These are phyloP conservation scores for Venturiaceae sp. DNA, from an alignment of 2,329 filamentous ascomycete species.

Conservation along the genomic window DNA sequence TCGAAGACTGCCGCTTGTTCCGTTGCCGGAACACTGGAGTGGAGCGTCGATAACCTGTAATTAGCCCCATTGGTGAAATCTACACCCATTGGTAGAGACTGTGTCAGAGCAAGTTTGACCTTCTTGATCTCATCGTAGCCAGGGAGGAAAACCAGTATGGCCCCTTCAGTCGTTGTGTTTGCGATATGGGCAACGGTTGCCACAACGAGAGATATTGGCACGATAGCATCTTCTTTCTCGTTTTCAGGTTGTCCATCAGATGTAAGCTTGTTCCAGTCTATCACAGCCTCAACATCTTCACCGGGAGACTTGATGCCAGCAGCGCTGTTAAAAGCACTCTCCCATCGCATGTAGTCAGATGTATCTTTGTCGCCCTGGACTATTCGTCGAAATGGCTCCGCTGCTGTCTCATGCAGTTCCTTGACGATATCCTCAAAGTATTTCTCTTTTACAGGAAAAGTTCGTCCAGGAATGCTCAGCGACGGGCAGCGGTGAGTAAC, in stretches of 20 bases:
- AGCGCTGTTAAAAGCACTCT: neutral
- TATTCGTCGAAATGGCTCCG: conserved; percentile 12
- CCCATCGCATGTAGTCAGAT: neutral
- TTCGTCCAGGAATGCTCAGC: conserved; percentile 33
- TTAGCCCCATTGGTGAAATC: conserved; percentile 29
- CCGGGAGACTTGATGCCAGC: neutral
- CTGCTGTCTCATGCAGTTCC: conserved; percentile 12
- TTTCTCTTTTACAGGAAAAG: conserved; percentile 29
- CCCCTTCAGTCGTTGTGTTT: conserved; percentile 2
- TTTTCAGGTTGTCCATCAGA: neutral
- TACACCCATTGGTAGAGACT: conserved; percentile 12
- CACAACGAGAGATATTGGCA: neutral
- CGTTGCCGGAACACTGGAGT: conserved; percentile 34
- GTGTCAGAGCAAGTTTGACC: conserved; percentile 18
- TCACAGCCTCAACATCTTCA: neutral
- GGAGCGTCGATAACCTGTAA: conserved; percentile 36
- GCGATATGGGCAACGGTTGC: conserved; percentile 8
- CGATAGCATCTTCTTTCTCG: neutral
- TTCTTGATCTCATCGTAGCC: conserved; percentile 30
- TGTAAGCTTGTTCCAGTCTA: neutral
- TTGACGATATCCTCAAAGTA: conserved; percentile 31
- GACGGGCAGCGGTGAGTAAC: conserved; percentile 28
- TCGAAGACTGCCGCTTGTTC: conserved; percentile 36
- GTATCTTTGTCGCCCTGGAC: neutral
- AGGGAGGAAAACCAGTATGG: conserved; percentile 41